Evolutionary conservation across 768 basidiomycete genomes (phyloP).

Genomic region (Grammothele lineata): DNA sequence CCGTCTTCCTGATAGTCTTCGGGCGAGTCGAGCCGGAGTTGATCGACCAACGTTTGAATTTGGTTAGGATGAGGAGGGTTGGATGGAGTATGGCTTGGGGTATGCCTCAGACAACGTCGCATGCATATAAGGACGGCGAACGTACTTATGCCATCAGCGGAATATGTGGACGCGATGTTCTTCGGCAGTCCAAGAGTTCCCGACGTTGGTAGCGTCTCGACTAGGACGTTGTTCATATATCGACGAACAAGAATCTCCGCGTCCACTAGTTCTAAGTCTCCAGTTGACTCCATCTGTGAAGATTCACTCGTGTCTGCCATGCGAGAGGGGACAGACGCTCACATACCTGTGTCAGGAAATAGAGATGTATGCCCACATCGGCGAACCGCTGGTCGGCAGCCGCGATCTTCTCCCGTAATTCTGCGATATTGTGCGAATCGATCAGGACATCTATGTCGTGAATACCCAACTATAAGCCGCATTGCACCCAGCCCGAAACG

Average conservation of each 20-base stretch:
- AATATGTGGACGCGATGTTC: no score
- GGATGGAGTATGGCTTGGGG: constrained; percentile 14
- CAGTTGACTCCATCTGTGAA: no score
- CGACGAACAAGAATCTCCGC: no score
- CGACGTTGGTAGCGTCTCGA: constrained; percentile 4
- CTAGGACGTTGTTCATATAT: constrained; percentile 9
- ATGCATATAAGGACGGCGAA: no score
- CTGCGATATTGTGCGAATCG: neutral
- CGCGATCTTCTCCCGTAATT: neutral
- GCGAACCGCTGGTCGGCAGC: constrained; percentile 4
- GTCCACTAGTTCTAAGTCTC: no score
- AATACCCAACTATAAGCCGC: no score
- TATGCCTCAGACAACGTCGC: no score
- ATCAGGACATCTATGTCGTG: constrained; percentile 12
- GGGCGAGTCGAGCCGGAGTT: constrained; percentile 5
- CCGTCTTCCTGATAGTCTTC: constrained; percentile 3
- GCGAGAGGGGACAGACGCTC: no score
- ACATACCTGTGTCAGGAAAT: constrained; percentile 4
- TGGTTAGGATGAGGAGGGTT: constrained; percentile 8
- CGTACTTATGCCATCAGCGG: no score
- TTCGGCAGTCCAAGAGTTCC: constrained; percentile 3
- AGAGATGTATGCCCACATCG: neutral
- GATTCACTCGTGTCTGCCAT: no score
- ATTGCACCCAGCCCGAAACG: no score
- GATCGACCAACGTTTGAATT: constrained; percentile 11